Evolutionary conservation across 2,329 filamentous ascomycete genomes (phyloP).

Genomic region (Colletotrichum gigasporum): DNA sequence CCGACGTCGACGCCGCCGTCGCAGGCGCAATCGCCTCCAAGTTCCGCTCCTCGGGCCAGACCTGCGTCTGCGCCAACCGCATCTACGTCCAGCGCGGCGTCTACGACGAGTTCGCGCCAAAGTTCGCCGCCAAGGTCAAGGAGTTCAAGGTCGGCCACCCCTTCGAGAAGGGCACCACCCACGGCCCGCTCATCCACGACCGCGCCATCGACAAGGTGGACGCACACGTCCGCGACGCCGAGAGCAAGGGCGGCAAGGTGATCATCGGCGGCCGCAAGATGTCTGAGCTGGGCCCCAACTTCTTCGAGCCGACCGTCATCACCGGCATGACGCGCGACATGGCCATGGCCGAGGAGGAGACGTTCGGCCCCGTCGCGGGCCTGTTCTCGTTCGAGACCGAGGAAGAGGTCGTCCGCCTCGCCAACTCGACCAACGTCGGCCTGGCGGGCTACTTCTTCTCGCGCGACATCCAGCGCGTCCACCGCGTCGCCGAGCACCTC

Average conservation of each 20-base stretch:
- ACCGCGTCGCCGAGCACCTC: slow-evolving; percentile 72
- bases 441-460: slow-evolving; percentile 96
- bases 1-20: slow-evolving; percentile 87
- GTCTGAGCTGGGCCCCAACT: slow-evolving; percentile 73
- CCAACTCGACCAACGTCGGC: slow-evolving; percentile 86
- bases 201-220: slow-evolving; percentile 84
- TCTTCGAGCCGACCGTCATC: slow-evolving; percentile 90
- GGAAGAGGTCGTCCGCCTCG: slow-evolving; percentile 84
- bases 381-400: slow-evolving; percentile 91
- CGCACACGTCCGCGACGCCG: slow-evolving; percentile 81
- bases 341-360: slow-evolving; percentile 88
- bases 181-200: slow-evolving; percentile 86
- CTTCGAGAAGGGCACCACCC: slow-evolving; percentile 75
- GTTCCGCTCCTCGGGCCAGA: slow-evolving; percentile 95
- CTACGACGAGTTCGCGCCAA: slow-evolving; percentile 77
- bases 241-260: slow-evolving; percentile 79
- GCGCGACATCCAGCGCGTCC: slow-evolving; percentile 65
- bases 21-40: slow-evolving; percentile 85
- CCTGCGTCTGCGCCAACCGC: slow-evolving; percentile 90
- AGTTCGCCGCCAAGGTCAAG: slow-evolving; percentile 77
- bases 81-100: slow-evolving; percentile 82
- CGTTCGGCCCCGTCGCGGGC: slow-evolving; percentile 92
- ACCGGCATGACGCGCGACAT: slow-evolving; percentile 87
- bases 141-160: slow-evolving; percentile 80
- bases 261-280: slow-evolving; percentile 79